Evolutionary conservation across 441 rosid genomes (phyloP), one percentile per base, ranked within the genome.

Genomic region (Sinapis alba): DNA sequence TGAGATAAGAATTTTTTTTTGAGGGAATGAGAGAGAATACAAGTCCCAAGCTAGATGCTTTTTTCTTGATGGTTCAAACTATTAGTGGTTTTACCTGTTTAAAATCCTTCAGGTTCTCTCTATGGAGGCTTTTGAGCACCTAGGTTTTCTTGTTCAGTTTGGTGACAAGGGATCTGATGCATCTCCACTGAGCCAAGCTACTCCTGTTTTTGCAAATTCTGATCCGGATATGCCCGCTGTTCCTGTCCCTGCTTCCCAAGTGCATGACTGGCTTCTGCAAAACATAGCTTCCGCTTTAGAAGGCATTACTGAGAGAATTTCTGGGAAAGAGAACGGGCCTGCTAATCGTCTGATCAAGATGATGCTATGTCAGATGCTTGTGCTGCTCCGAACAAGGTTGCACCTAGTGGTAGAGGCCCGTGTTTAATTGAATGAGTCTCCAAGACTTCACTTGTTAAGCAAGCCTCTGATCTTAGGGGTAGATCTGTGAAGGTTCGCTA

Each of bases 201-300:
- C 97, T 83, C 97, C 95, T 0, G 90, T 96, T 90, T 96, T 94
- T 56, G 98, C 98, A 72, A 94, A 94, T 84, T 92, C 98, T 67
- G 98, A 96, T 83, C 98, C 98, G 9, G 98, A 91, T 84, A 96
- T 90, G 98, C 99, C 98, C 47, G 98, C 98, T 43, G 93, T 82
- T 80, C 97, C 98, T 30, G 98, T 92, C 75, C 89, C 98, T 65
- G 92, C 92, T 41, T 70, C 89, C 53, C 97, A 96, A 86, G 97
- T 91, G 73, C 95, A 84, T 75, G 97, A 88, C 58, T 96, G 99
- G 99, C 86, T 96, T 82, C 78, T 88, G 58, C 88, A 90, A 80
- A 89, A 86, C 75, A 94, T 96, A 73, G 82, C 90, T 75, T 74
- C 92, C 73, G 89, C 96, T 27, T 80, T 92, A 86, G 95, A 94